A percentile compares a stretch with the other conserved stretches of the same genome.
phyloP scores from a whole-genome alignment of 176 grass and related monocot genomes.

The Lolium perenne region DNA sequence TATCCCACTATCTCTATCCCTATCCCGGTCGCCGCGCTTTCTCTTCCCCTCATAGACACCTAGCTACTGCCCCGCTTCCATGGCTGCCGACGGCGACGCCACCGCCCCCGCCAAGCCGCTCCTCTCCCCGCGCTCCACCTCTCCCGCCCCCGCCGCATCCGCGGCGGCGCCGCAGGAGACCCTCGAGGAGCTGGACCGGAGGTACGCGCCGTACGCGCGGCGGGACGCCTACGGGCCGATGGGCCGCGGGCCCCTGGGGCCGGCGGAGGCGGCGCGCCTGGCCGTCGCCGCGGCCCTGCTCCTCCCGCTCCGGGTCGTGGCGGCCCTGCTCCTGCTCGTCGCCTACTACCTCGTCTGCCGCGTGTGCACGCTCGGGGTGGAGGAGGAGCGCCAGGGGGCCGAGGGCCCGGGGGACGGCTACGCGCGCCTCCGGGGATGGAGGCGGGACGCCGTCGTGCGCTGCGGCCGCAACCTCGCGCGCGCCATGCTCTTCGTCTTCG shows the following conservation, averaged over 20 bases:
- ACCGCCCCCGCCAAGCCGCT: conserved; percentile 47
- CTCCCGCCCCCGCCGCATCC: background rate
- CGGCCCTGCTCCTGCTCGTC: conserved; percentile 61
- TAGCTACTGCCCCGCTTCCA: conserved; percentile 23
- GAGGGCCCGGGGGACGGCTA: conserved; percentile 57
- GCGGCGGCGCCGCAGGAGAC: conserved; percentile 12
- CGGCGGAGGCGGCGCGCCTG: conserved; percentile 50
- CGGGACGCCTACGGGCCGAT: conserved; percentile 78
- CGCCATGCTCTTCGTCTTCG: conserved; percentile 85
- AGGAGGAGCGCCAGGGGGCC: conserved; percentile 38
- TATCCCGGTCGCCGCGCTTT: conserved; percentile 1
- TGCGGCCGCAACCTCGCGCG: conserved; percentile 62
- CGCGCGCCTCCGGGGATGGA: conserved; percentile 64
- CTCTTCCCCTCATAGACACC: conserved; percentile 25
- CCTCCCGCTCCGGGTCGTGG: conserved; percentile 60
- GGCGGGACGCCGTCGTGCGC: conserved; percentile 54
- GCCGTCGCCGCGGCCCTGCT: conserved; percentile 55
- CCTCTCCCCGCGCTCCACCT: conserved; percentile 32
- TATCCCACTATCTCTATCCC: background rate
- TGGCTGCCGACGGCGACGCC: conserved; percentile 37
- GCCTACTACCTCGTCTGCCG: conserved; percentile 78
- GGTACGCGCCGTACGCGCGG: conserved; percentile 76
- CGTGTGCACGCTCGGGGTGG: conserved; percentile 68
- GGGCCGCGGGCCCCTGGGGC: conserved; percentile 57
- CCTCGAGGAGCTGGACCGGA: conserved; percentile 71